Percentiles rank a stretch among this genome's conserved stretches.
Evolutionary conservation across 441 rosid genomes (phyloP).

Genomic region (Daphne laureola): DNA sequence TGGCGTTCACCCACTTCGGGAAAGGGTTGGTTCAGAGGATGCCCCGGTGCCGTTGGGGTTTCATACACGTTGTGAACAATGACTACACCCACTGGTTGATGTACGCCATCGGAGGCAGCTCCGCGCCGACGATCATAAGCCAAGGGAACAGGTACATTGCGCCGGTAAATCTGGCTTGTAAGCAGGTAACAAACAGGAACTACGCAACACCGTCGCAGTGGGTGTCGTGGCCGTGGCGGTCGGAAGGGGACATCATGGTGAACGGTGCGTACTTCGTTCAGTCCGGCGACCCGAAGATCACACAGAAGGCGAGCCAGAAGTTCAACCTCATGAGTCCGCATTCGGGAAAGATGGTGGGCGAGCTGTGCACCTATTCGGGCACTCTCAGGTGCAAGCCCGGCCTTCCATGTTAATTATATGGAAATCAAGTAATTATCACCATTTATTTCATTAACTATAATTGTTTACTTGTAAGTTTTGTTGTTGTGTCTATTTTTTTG

Average conservation of each 20-base stretch:
- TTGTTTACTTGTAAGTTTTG: too few relatives aligned
- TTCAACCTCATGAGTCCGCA: constrained; percentile 27
- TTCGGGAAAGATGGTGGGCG: constrained; percentile 27
- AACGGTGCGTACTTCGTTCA: constrained; percentile 43
- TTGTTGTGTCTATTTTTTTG: too few relatives aligned
- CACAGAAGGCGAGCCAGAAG: constrained; percentile 38
- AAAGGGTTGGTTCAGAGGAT: constrained; percentile 55
- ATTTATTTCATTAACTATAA: too few relatives aligned
- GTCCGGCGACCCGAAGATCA: constrained; percentile 23
- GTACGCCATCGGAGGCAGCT: constrained; percentile 82
- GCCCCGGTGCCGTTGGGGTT: constrained; percentile 65
- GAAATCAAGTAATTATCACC: too few relatives aligned
- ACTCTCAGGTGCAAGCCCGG: constrained; percentile 29
- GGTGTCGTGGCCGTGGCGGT: constrained; percentile 41
- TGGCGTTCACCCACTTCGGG: constrained; percentile 71
- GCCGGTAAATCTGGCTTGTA: constrained; percentile 31
- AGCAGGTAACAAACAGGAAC: constrained; percentile 58
- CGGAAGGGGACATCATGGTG: constrained; percentile 36
- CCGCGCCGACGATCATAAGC: constrained; percentile 65
- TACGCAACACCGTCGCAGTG: constrained; percentile 23
- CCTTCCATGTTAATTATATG: constrained; percentile 22
- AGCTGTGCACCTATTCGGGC: constrained; percentile 42
- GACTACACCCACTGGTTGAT: constrained; percentile 82
- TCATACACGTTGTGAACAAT: constrained; percentile 77
- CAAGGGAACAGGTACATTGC: constrained; percentile 82